Percentiles rank a stretch among this genome's conserved stretches.
phyloP scores from a whole-genome alignment of 371 early-diverging fungal genomes.

The Zancudomyces culisetae region DNA sequence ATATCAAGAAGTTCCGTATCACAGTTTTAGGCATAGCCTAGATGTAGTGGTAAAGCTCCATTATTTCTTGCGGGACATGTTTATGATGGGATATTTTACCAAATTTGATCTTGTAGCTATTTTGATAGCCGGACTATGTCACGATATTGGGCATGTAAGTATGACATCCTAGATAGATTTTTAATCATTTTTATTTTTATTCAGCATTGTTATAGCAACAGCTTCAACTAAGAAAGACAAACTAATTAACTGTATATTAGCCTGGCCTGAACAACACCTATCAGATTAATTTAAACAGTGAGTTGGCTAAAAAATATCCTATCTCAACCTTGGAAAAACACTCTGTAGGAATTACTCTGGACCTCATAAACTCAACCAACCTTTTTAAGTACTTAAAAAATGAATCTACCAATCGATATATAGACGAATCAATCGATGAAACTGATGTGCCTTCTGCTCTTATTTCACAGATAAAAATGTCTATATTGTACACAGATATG shows the following conservation, averaged over 20 bases:
- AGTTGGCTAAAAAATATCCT: constrained; percentile 42
- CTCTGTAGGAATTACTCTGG: constrained; percentile 52
- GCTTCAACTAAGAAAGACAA: background rate
- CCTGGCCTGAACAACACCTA: constrained; percentile 79
- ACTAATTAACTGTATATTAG: constrained; percentile 21
- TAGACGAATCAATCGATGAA: constrained; percentile 13
- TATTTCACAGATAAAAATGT: constrained; percentile 30
- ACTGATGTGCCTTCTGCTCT: constrained; percentile 22
- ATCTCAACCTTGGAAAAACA: constrained; percentile 73
- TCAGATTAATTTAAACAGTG: constrained; percentile 65
- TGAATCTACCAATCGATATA: constrained; percentile 11
- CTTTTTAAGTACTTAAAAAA: constrained; percentile 31
- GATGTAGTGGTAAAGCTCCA: constrained; percentile 68
- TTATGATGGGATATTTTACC: constrained; percentile 38
- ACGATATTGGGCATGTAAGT: constrained; percentile 79
- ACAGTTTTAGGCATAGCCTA: constrained; percentile 71
- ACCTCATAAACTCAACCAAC: constrained; percentile 42
- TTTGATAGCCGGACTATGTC: constrained; percentile 68
- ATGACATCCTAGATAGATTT: background rate
- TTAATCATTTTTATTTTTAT: background rate
- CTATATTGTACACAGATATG: constrained; percentile 80
- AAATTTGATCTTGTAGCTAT: constrained; percentile 47
- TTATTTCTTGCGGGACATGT: constrained; percentile 43
- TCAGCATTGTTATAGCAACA: background rate
- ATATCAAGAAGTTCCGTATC: constrained; percentile 64